Percentiles rank a stretch among this genome's conserved stretches.
phyloP scores from a whole-genome alignment of 805 yeast genomes.

The Candida palmyrensis region DNA sequence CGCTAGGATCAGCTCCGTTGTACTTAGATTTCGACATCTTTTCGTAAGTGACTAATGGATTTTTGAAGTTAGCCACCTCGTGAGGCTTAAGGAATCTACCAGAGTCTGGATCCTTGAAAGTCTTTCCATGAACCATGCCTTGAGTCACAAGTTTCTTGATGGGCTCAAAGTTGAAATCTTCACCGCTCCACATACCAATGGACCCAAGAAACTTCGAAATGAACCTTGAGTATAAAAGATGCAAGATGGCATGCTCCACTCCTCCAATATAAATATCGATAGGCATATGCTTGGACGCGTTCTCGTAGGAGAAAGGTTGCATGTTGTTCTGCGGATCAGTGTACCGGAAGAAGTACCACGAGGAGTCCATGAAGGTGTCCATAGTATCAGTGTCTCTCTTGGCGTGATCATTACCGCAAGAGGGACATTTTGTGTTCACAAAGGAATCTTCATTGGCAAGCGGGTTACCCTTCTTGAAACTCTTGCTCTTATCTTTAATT shows the following conservation, averaged over 20 bases:
- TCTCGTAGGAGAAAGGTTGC: slow-evolving; percentile 48
- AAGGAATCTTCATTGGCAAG: slow-evolving; percentile 62
- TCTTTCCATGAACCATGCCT: slow-evolving; percentile 97
- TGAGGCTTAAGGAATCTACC: slow-evolving; percentile 77
- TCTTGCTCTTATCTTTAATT: slow-evolving; percentile 38
- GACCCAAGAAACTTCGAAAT: slow-evolving; percentile 71
- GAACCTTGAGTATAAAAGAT: slow-evolving; percentile 81
- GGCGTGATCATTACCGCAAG: slow-evolving; percentile 62
- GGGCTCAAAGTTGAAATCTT: slow-evolving; percentile 65
- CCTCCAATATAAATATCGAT: slow-evolving; percentile 94
- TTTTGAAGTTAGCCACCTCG: slow-evolving; percentile 51
- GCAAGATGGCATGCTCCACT: slow-evolving; percentile 93
- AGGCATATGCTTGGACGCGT: slow-evolving; percentile 58
- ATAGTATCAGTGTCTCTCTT: slow-evolving; percentile 93
- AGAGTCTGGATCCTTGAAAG: slow-evolving; percentile 64
- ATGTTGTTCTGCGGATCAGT: slow-evolving; percentile 62
- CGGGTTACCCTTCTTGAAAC: slow-evolving; percentile 58
- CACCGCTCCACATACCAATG: slow-evolving; percentile 66
- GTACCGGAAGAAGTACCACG: slow-evolving; percentile 92
- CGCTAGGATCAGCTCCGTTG: slow-evolving; percentile 89
- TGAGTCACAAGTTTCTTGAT: slow-evolving; percentile 77
- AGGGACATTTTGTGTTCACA: slow-evolving; percentile 73
- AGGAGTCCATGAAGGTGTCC: slow-evolving; percentile 98
- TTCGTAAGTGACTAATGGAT: slow-evolving; percentile 62
- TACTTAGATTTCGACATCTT: slow-evolving; percentile 96